phyloP scores from a whole-genome alignment of 106 monocot genomes.

The Phalaenopsis aphrodite region DNA sequence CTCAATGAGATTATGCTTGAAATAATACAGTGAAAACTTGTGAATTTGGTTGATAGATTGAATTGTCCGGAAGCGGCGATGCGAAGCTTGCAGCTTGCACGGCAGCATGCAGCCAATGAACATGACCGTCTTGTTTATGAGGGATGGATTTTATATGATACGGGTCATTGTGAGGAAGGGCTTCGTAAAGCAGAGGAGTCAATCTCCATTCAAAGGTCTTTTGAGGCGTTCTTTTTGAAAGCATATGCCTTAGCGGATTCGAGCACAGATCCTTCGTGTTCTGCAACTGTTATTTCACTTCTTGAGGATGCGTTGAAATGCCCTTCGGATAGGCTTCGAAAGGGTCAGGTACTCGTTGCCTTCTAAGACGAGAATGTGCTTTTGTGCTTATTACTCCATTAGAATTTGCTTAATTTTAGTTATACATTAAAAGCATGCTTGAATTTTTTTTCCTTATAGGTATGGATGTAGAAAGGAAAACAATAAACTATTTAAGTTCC shows the following conservation, averaged over 20 bases:
- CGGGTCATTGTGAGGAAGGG: slow-evolving; percentile 91
- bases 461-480: too few relatives aligned
- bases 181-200: slow-evolving; percentile 87
- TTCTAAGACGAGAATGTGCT: background rate
- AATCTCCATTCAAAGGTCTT: slow-evolving; percentile 81
- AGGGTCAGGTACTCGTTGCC: slow-evolving; percentile 67
- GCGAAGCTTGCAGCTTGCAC: slow-evolving; percentile 91
- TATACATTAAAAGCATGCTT: too few relatives aligned
- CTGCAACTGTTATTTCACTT: slow-evolving; percentile 60
- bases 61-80: slow-evolving; percentile 97
- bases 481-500: too few relatives aligned
- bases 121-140: slow-evolving; percentile 92
- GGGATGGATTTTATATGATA: slow-evolving; percentile 98
- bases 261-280: slow-evolving; percentile 59
- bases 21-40: background rate
- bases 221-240: slow-evolving; percentile 99
- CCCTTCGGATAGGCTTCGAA: slow-evolving; percentile 90
- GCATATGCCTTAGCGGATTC: slow-evolving; percentile 97
- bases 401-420: background rate
- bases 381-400: background rate
- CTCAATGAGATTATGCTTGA: background rate
- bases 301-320: slow-evolving; percentile 90
- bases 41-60: slow-evolving; percentile 43
- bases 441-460: too few relatives aligned
- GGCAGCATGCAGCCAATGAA: slow-evolving; percentile 61